These are phyloP conservation scores for Diutina rugosa DNA, from an alignment of 1,139 yeast species.

Conservation along the genomic window DNA sequence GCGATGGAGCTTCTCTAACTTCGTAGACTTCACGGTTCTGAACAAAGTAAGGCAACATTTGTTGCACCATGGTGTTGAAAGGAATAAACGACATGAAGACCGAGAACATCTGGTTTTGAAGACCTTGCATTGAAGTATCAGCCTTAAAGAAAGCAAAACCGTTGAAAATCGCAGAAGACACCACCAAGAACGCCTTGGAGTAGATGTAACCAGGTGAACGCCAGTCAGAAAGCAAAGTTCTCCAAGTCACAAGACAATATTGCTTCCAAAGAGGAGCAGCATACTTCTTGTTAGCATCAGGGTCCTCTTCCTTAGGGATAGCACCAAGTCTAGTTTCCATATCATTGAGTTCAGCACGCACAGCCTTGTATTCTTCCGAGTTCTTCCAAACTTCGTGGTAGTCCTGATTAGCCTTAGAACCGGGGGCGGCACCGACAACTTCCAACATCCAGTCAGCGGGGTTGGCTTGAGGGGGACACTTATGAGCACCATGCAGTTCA, in stretches of 20 bases:
- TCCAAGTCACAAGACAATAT: constrained; percentile 7
- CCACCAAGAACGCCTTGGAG: constrained; percentile 9
- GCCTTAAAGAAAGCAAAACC: constrained; percentile 11
- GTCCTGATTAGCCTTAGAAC: constrained; percentile 51
- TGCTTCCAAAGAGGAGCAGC: constrained; percentile 9
- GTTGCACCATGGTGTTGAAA: constrained; percentile 3
- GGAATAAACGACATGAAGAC: constrained; percentile 2
- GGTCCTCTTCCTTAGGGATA: constrained; percentile 6
- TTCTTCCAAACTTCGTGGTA: constrained; percentile 55
- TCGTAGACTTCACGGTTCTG: constrained; percentile 1
- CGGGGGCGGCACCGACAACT: constrained; percentile 75
- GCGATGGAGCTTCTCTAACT: constrained; percentile 1
- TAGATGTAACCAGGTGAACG: constrained; percentile 10
- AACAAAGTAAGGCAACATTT: constrained; percentile 2
- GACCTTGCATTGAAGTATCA: constrained; percentile 8
- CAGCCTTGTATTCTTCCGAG: constrained; percentile 38
- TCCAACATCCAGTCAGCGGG: constrained; percentile 20
- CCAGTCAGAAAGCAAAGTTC: constrained; percentile 10
- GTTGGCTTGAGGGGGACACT: constrained; percentile 10
- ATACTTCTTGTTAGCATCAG: constrained; percentile 6
- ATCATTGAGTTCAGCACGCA: constrained; percentile 24
- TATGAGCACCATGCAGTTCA: constrained; percentile 10
- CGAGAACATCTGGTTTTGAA: constrained; percentile 8
- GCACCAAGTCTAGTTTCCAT: constrained; percentile 34
- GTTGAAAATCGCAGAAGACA: constrained; percentile 9